phyloP scores from a whole-genome alignment of 768 basidiomycete species.

The Thelephora ganbajun region DNA sequence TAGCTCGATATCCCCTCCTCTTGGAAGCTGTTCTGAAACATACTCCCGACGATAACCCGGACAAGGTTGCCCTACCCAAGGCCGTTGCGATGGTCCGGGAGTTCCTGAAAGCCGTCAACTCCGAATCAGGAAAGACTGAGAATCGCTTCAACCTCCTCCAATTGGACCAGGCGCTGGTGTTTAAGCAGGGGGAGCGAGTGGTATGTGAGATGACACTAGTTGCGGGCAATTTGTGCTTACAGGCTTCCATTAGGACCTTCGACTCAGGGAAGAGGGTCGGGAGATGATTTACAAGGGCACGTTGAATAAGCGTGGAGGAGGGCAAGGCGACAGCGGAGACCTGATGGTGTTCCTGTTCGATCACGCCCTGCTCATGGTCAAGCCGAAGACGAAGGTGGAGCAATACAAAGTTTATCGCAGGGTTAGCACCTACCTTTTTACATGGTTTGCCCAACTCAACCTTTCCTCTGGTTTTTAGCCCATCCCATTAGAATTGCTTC shows the following conservation, averaged over 20 bases:
- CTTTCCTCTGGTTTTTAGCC: slow-evolving; percentile 38
- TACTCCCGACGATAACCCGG: slow-evolving; percentile 81
- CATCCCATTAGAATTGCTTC: slow-evolving; percentile 86
- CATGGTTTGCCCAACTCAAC: not conserved
- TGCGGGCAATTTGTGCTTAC: not conserved
- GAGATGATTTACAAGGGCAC: slow-evolving; percentile 86
- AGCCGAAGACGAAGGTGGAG: slow-evolving; percentile 83
- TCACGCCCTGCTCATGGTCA: slow-evolving; percentile 90
- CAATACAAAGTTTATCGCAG: slow-evolving; percentile 88
- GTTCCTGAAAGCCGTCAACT: slow-evolving; percentile 80
- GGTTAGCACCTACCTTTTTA: slow-evolving; percentile 31
- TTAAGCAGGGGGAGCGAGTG: slow-evolving; percentile 82
- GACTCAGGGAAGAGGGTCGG: slow-evolving; percentile 74
- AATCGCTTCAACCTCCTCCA: slow-evolving; percentile 93
- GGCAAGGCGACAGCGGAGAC: slow-evolving; percentile 70
- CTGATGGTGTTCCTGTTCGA: slow-evolving; percentile 92
- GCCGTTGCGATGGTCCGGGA: slow-evolving; percentile 66
- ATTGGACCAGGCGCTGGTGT: slow-evolving; percentile 82
- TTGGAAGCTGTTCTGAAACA: slow-evolving; percentile 87
- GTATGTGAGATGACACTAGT: slow-evolving; percentile 29
- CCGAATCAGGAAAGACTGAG: slow-evolving; percentile 90
- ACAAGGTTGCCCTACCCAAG: slow-evolving; percentile 65
- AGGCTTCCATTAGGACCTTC: slow-evolving; percentile 47
- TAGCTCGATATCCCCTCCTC: slow-evolving; percentile 91
- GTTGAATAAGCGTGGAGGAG: slow-evolving; percentile 70